phyloP scores from a whole-genome alignment of 1,139 yeast genomes.

The Blastobotrys petasosporus region DNA sequence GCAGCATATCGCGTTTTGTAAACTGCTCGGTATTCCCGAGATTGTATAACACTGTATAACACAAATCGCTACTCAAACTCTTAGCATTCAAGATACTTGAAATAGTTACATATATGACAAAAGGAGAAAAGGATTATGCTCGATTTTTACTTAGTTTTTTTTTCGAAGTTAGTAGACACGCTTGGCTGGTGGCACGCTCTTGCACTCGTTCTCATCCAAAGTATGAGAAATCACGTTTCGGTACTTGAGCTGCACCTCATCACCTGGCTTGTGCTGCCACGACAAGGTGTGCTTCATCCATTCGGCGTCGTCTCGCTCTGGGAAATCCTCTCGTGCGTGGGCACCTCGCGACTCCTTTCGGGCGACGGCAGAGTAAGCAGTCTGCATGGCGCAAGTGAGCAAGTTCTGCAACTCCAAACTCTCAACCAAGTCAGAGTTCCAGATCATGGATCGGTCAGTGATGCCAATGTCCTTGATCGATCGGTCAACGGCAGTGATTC shows the following conservation, averaged over 20 bases:
- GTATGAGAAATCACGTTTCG: conserved; percentile 81
- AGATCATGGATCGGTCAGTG: conserved; percentile 94
- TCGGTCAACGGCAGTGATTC: conserved; percentile 70
- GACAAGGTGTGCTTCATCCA: conserved; percentile 99
- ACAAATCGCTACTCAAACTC: too few species aligned
- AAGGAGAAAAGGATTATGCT: too few species aligned
- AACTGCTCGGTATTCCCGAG: too few species aligned
- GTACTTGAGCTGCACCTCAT: conserved; percentile 68
- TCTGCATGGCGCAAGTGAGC: conserved; percentile 95
- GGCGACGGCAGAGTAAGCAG: conserved; percentile 90
- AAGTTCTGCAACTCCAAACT: conserved; percentile 94
- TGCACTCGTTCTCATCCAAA: conserved; percentile 87
- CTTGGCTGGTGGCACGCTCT: conserved; percentile 93
- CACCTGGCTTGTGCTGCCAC: conserved; percentile 76
- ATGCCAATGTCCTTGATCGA: conserved; percentile 71
- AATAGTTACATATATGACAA: too few species aligned
- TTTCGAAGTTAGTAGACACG: conserved; percentile 63
- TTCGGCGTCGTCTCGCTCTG: conserved; percentile 88
- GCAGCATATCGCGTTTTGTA: too few species aligned
- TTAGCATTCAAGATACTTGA: too few species aligned
- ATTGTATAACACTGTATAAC: too few species aligned
- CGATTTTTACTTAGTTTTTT: too few species aligned
- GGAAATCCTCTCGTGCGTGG: conserved; percentile 97
- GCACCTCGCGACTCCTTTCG: conserved; percentile 99
- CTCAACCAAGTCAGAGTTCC: conserved; percentile 93